These are phyloP conservation scores for Fragosphaeria purpurea DNA, from an alignment of 2,329 filamentous ascomycete species.

Conservation along the genomic window DNA sequence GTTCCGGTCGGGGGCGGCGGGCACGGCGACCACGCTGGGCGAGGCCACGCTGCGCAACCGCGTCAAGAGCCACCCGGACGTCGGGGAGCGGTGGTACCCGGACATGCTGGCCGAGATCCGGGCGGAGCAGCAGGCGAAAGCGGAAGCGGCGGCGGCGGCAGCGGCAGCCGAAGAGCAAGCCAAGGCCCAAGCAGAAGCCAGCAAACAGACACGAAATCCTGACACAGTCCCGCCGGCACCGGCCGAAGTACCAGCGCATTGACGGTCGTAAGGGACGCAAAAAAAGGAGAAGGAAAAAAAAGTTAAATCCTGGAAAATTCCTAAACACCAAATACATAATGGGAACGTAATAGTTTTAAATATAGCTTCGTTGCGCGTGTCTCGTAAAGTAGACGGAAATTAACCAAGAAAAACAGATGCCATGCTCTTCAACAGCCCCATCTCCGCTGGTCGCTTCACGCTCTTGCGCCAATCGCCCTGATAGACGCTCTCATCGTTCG, in stretches of 20 bases:
- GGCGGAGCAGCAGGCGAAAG: slow-evolving; percentile 39
- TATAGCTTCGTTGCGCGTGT: too few relatives aligned
- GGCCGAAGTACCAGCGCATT: slow-evolving; percentile 28
- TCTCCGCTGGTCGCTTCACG: too few relatives aligned
- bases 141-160: slow-evolving; percentile 8
- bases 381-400: too few relatives aligned
- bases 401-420: too few relatives aligned
- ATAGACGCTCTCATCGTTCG: too few relatives aligned
- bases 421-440: too few relatives aligned
- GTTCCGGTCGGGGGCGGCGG: slow-evolving; percentile 60
- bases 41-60: slow-evolving; percentile 79
- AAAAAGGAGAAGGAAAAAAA: background rate
- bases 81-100: slow-evolving; percentile 72
- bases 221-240: too few relatives aligned
- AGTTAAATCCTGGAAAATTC: slow-evolving; percentile 2
- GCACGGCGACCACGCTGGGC: slow-evolving; percentile 57
- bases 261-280: background rate
- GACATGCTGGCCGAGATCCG: slow-evolving; percentile 49
- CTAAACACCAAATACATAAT: too few relatives aligned
- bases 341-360: too few relatives aligned
- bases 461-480: too few relatives aligned
- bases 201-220: too few relatives aligned
- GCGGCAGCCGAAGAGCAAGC: background rate
- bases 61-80: slow-evolving; percentile 79
- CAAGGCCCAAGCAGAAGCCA: slow-evolving; percentile 13